Evolutionary conservation across 2,329 filamentous ascomycete genomes (phyloP), one percentile per base, ranked within the genome.

Genomic region (Canariomyces notabilis): DNA sequence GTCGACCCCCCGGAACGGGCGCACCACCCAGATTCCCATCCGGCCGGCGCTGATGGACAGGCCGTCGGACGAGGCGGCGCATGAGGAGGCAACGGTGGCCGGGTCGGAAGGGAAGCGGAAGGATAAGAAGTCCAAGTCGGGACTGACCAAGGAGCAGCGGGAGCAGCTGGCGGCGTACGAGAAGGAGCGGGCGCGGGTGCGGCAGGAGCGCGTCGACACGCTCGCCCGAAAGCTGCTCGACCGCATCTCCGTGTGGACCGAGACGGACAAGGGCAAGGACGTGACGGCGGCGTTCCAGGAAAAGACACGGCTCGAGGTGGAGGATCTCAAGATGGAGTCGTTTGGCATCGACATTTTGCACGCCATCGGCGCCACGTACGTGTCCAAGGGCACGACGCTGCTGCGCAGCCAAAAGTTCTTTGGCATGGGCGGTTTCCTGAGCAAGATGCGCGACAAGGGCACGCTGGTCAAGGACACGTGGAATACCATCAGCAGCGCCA

Each of bases 271-370:
- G 71, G 80, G 85, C 37, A 52, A 69, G 12, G 89, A 95, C 58
- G 88, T 96, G 49, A 97, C 91, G 26, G 73, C 72, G 48, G 87
- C 93, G 0, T 98, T 97, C 73, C 84, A 90, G 65, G 88, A 91
- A 64, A 96, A 98, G 79, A 96, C 87, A 57, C 80, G 84, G 33
- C 81, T 97, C 33, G 93, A 98, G 70, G 88, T 95, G 20, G 93
- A 98, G 72, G 95, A 97, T 63, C 75, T 98, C 59, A 98, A 97
- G 76, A 98, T 98, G 89, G 93, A 98, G 70, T 94, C 87, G 0
- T 98, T 98, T 59, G 93, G 93, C 42, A 76, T 98, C 34, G 93
- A 98, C 54, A 97, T 97, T 57, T 75, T 96, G 39, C 91, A 97
- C 66, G 90, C 93, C 37, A 94, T 98, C 59, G 93, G 93, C 14